Conservation (phyloP, 1,139 yeast genomes). For the Meyerozyma elateridarum region DNA sequence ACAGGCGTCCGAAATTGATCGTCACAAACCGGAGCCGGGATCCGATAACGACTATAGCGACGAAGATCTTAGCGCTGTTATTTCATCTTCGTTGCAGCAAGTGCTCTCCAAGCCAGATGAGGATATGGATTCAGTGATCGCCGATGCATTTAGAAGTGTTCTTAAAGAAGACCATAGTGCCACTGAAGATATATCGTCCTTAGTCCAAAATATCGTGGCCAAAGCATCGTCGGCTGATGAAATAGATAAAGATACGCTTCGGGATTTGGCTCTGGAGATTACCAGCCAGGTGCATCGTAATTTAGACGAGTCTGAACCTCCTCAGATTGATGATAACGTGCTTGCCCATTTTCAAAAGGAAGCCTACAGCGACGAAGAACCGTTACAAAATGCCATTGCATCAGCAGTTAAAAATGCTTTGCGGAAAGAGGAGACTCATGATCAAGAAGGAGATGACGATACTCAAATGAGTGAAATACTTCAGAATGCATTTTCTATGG, state of each 20-base stretch:
- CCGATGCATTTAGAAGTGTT: conserved; percentile 32
- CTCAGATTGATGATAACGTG: conserved; percentile 36
- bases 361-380: conserved; percentile 25
- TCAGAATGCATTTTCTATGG: conserved; percentile 5
- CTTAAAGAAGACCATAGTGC: conserved; percentile 11
- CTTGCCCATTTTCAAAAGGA: conserved; percentile 36
- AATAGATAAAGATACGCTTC: conserved; percentile 23
- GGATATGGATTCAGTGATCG: conserved; percentile 26
- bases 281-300: conserved; percentile 32
- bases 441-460: conserved; percentile 7
- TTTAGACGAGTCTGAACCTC: conserved; percentile 19
- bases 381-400: no score
- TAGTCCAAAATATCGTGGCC: conserved; percentile 4
- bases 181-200: conserved; percentile 4
- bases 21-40: no score
- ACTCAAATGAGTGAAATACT: conserved; percentile 3
- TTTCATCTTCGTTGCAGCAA: conserved; percentile 16
- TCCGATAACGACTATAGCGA: conserved; percentile 10
- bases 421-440: no score
- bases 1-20: conserved; percentile 3
- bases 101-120: conserved; percentile 9
- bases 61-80: conserved; percentile 15
- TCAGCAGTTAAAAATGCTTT: no score
- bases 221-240: conserved; percentile 7
- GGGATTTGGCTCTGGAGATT: conserved; percentile 31